Conservation (phyloP, 2,329 filamentous ascomycete species). For the Monosporascus sp. region DNA sequence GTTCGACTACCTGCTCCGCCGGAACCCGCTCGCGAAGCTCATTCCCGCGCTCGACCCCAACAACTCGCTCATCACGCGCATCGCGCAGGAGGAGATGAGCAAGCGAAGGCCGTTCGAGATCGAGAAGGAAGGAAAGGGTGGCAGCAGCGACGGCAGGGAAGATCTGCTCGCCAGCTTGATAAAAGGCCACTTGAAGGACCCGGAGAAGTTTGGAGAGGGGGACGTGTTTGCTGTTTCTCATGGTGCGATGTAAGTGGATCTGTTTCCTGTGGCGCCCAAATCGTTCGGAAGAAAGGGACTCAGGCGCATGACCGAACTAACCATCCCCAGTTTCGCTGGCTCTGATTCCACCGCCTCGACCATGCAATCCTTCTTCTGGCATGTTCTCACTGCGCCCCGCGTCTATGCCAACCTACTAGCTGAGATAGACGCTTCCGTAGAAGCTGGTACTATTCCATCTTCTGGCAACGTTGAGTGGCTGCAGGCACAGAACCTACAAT, state of each 20-base stretch:
- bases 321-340: conserved; percentile 45
- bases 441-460: conserved; percentile 26
- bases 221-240: conserved; percentile 54
- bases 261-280: neutral
- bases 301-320: neutral
- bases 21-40: conserved; percentile 41
- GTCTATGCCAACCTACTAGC: conserved; percentile 34
- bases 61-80: conserved; percentile 45
- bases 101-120: conserved; percentile 41
- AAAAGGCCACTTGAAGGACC: conserved; percentile 46
- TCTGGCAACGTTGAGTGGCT: conserved; percentile 41
- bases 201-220: conserved; percentile 40
- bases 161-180: conserved; percentile 48
- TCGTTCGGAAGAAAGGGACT: neutral
- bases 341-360: conserved; percentile 57
- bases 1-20: conserved; percentile 40
- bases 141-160: conserved; percentile 38
- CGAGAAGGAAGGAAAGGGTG: conserved; percentile 36
- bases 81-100: conserved; percentile 45
- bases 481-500: conserved; percentile 43
- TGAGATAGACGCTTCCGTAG: conserved; percentile 41
- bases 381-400: conserved; percentile 37
- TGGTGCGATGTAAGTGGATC: conserved; percentile 45
- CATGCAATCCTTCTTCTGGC: conserved; percentile 53
- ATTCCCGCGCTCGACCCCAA: conserved; percentile 37